Percentiles rank a stretch among this genome's conserved stretches.
Evolutionary conservation across 352 stramenopile species (phyloP).

Genomic region (Globisporangium nagaii): DNA sequence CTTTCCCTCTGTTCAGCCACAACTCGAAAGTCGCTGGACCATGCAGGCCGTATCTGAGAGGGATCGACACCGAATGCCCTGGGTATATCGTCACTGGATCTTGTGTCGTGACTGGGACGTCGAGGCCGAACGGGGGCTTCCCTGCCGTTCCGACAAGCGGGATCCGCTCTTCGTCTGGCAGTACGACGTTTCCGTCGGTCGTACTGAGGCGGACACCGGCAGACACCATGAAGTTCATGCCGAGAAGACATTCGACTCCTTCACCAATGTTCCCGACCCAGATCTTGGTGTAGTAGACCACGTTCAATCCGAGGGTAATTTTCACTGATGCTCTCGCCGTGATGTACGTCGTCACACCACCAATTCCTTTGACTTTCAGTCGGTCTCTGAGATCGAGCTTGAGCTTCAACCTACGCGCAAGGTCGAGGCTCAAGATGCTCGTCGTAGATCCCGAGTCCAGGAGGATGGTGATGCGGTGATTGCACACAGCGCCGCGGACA

Average conservation of each 20-base stretch:
- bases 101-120: too few relatives aligned
- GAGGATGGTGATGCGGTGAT: constrained; percentile 9
- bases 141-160: neutral
- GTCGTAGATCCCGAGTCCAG: constrained; percentile 18
- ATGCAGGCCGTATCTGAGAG: too few relatives aligned
- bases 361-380: constrained; percentile 4
- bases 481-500: constrained; percentile 8
- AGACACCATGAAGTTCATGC: constrained; percentile 24
- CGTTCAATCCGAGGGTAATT: constrained; percentile 16
- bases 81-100: too few relatives aligned
- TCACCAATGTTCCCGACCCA: constrained; percentile 22
- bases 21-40: too few relatives aligned
- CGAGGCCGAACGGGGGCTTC: too few relatives aligned
- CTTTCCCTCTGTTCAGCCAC: too few relatives aligned
- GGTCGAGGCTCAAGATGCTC: constrained; percentile 22
- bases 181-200: neutral
- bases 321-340: constrained; percentile 3
- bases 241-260: constrained; percentile 19
- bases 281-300: constrained; percentile 16
- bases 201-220: constrained; percentile 13
- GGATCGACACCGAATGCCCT: too few relatives aligned
- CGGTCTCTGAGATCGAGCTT: neutral
- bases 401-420: constrained; percentile 20
- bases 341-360: constrained; percentile 15
- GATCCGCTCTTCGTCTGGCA: neutral